phyloP scores from a whole-genome alignment of 2,329 filamentous ascomycete genomes.

The Teratosphaeria gauchensis region DNA sequence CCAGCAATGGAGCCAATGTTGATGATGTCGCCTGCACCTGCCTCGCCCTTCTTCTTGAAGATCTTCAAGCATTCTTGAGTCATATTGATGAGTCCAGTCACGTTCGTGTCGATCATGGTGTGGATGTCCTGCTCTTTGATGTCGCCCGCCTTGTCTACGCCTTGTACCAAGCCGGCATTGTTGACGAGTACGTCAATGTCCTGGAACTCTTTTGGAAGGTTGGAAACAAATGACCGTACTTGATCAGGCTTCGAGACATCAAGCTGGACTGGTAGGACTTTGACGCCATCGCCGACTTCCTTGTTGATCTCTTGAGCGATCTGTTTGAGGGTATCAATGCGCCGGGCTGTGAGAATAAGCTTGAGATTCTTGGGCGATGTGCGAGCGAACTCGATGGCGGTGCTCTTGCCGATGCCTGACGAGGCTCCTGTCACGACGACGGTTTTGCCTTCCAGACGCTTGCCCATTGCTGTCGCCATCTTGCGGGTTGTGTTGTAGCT shows the following conservation, averaged over 20 bases:
- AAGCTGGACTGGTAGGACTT: conserved; percentile 72
- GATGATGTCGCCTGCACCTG: conserved; percentile 80
- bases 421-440: conserved; percentile 85
- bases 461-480: conserved; percentile 60
- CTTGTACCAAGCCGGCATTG: conserved; percentile 88
- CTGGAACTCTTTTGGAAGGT: conserved; percentile 70
- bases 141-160: conserved; percentile 73
- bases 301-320: conserved; percentile 65
- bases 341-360: conserved; percentile 79
- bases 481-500: conserved; percentile 26
- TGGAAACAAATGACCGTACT: conserved; percentile 60
- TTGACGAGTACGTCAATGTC: conserved; percentile 87
- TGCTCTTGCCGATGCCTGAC: conserved; percentile 76
- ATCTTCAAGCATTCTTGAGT: conserved; percentile 81
- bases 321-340: conserved; percentile 67
- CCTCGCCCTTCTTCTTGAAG: conserved; percentile 53
- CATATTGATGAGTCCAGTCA: conserved; percentile 91
- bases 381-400: conserved; percentile 85
- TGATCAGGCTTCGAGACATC: conserved; percentile 77
- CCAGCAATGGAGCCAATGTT: conserved; percentile 92
- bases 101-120: conserved; percentile 85
- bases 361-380: conserved; percentile 71
- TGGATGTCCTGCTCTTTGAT: conserved; percentile 76
- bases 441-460: conserved; percentile 88
- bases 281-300: conserved; percentile 69